A percentile compares a stretch with the other conserved stretches of the same genome.
Conservation (phyloP, 805 yeast species). For the Zygosaccharomyces kombuchaensis region DNA sequence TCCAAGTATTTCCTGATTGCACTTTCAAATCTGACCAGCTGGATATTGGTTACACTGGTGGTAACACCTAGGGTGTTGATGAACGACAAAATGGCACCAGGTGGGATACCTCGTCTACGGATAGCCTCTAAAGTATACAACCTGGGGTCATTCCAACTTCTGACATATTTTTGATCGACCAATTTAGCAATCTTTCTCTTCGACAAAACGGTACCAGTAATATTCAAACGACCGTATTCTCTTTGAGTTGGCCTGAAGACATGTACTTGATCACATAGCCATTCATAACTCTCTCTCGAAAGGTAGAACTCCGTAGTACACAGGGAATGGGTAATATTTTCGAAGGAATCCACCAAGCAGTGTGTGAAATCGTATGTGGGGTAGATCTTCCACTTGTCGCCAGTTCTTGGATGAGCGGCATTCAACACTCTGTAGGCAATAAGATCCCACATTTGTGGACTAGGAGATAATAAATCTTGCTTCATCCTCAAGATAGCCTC, state of each 20-base stretch:
- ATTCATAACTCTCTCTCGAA: constrained; percentile 93
- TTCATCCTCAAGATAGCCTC: constrained; percentile 96
- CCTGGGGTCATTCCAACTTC: constrained; percentile 99
- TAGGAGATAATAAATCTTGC: constrained; percentile 82
- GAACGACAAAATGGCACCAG: constrained; percentile 92
- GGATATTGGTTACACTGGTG: constrained; percentile 87
- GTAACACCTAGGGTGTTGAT: constrained; percentile 96
- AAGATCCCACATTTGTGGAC: constrained; percentile 99
- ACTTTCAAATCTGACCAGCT: constrained; percentile 81
- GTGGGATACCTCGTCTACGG: constrained; percentile 97
- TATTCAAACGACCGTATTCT: constrained; percentile 93
- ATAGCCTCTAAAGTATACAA: constrained; percentile 90
- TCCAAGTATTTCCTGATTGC: constrained; percentile 86
- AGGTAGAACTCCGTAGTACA: constrained; percentile 94
- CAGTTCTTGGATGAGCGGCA: constrained; percentile 94
- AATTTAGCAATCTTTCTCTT: constrained; percentile 94
- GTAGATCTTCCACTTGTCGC: constrained; percentile 94
- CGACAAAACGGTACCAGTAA: constrained; percentile 90
- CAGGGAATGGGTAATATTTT: constrained; percentile 90
- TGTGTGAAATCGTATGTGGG: constrained; percentile 99
- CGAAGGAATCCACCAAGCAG: constrained; percentile 97
- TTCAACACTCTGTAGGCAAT: constrained; percentile 93
- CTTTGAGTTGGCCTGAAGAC: constrained; percentile 98
- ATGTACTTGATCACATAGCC: constrained; percentile 94
- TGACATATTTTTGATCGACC: constrained; percentile 73